A percentile compares a stretch with the other conserved stretches of the same genome.
Conservation (phyloP, 2,329 filamentous ascomycete species). For the Sclerotinia nivalis region DNA sequence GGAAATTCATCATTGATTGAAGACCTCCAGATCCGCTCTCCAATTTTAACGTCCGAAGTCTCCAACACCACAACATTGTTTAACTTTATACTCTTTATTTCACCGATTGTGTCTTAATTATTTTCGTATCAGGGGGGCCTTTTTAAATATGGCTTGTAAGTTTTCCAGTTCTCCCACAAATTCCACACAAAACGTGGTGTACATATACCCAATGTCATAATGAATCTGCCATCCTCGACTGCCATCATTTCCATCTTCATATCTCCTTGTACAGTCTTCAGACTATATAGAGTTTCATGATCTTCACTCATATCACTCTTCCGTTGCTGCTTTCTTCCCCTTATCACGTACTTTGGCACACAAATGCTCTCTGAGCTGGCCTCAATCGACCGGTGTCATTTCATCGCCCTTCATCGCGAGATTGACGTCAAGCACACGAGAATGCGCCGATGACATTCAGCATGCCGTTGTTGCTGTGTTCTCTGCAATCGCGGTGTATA, state of each 20-base stretch:
- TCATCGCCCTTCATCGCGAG: conserved; percentile 36
- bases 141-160: conserved; percentile 45
- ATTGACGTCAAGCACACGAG: conserved; percentile 30
- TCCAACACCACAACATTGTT: conserved; percentile 27
- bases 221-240: conserved; percentile 32
- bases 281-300: conserved; percentile 23
- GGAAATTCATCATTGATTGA: conserved; percentile 17
- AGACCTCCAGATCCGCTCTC: conserved; percentile 24
- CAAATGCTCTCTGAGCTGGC: conserved; percentile 27
- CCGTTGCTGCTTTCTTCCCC: conserved; percentile 10
- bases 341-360: conserved; percentile 16
- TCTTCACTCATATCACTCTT: conserved; percentile 17
- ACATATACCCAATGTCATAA: conserved; percentile 31
- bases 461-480: conserved; percentile 23
- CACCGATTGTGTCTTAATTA: conserved; percentile 27
- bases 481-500: conserved; percentile 26
- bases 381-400: conserved; percentile 34
- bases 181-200: conserved; percentile 14
- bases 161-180: conserved; percentile 31
- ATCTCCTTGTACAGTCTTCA: conserved; percentile 26
- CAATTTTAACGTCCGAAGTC: conserved; percentile 26
- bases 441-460: conserved; percentile 39
- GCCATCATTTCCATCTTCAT: conserved; percentile 27
- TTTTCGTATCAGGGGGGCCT: conserved; percentile 35
- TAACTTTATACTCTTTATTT: conserved; percentile 22